These are phyloP conservation scores for Cornus suecica DNA, from an alignment of 148 eudicot genomes.

Conservation along the genomic window DNA sequence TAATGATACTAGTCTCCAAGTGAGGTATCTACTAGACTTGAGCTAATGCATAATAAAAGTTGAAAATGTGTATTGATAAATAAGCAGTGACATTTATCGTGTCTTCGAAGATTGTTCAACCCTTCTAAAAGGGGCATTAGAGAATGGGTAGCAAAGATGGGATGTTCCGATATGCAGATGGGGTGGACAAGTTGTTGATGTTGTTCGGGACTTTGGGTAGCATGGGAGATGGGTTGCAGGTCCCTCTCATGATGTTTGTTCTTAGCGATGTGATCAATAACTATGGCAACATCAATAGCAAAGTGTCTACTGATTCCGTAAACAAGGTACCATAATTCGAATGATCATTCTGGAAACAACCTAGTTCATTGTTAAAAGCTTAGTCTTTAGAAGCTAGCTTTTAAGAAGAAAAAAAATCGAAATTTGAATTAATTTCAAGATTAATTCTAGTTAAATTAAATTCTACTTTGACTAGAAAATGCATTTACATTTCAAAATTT, in stretches of 20 bases:
- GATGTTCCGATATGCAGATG: slow-evolving; percentile 33
- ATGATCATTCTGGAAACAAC: too few relatives aligned
- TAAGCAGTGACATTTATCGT: too few relatives aligned
- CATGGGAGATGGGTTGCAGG: slow-evolving; percentile 55
- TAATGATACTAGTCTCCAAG: too few relatives aligned
- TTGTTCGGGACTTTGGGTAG: slow-evolving; percentile 39
- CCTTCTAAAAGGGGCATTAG: too few relatives aligned
- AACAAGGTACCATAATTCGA: slow-evolving; percentile 24
- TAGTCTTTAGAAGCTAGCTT: too few relatives aligned
- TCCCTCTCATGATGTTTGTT: slow-evolving; percentile 49
- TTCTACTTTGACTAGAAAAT: not conserved
- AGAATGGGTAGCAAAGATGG: slow-evolving; percentile 20
- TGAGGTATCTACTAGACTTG: too few relatives aligned
- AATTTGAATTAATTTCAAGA: not conserved
- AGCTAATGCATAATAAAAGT: too few relatives aligned
- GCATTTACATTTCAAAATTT: not conserved
- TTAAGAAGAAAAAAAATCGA: too few relatives aligned
- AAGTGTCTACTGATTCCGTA: slow-evolving; percentile 18
- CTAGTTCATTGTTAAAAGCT: too few relatives aligned
- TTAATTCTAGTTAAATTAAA: not conserved
- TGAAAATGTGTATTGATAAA: too few relatives aligned
- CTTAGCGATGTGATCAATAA: slow-evolving; percentile 48
- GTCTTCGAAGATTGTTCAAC: too few relatives aligned
- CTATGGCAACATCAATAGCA: slow-evolving; percentile 22
- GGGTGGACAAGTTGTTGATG: slow-evolving; percentile 32